Conservation (phyloP, 495 filamentous ascomycete genomes). For the Aspergillus olivimuriae region DNA sequence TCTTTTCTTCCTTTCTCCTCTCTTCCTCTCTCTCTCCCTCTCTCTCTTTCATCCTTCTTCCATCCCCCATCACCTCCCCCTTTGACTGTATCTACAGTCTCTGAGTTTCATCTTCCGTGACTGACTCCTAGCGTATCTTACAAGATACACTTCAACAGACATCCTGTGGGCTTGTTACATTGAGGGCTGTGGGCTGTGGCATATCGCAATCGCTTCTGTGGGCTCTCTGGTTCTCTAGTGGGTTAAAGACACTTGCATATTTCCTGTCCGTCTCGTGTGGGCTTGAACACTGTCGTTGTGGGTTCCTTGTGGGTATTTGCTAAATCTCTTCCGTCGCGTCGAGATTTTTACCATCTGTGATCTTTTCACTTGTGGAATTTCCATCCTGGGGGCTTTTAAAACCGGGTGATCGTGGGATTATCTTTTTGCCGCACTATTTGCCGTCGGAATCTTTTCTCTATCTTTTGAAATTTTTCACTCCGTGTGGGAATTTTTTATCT, state of each 20-base stretch:
- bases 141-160: conserved; percentile 41
- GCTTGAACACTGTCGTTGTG: conserved; percentile 45
- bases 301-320: conserved; percentile 39
- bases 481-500: neutral
- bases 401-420: conserved; percentile 38
- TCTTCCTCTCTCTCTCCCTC: conserved; percentile 7
- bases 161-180: conserved; percentile 41
- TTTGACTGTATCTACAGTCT: conserved; percentile 9
- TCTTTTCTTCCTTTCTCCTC: conserved; percentile 11
- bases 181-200: conserved; percentile 45
- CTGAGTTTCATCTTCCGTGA: conserved; percentile 12
- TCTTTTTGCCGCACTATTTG: conserved; percentile 36
- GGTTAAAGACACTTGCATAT: conserved; percentile 42
- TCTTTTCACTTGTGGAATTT: too few relatives aligned
- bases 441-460: too few relatives aligned
- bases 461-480: too few relatives aligned
- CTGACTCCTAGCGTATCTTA: conserved; percentile 18
- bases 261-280: conserved; percentile 40
- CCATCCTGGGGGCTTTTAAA: too few relatives aligned
- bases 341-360: too few relatives aligned
- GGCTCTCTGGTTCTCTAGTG: conserved; percentile 38
- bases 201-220: conserved; percentile 39
- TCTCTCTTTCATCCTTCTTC: conserved; percentile 8
- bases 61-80: conserved; percentile 11
- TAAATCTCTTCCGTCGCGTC: conserved; percentile 13